Evolutionary conservation across 257 asterid species (phyloP).

Genomic region (Voacanga thouarsii): DNA sequence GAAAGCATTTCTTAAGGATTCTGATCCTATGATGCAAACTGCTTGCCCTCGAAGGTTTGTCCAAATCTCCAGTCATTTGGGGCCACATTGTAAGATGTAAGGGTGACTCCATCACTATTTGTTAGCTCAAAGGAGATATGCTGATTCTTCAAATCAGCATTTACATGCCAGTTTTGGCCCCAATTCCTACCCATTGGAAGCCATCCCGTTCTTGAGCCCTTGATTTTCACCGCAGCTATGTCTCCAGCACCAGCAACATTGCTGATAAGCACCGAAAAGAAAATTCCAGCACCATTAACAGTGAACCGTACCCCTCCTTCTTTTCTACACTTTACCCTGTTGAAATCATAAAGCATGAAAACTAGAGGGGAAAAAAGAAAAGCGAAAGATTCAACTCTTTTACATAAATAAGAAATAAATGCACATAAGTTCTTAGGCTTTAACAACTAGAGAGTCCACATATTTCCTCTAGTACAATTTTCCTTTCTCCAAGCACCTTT

Average conservation of each 20-base stretch:
- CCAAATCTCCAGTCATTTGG: constrained; percentile 55
- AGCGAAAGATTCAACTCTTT: neutral
- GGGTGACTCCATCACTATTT: constrained; percentile 39
- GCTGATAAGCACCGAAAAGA: constrained; percentile 49
- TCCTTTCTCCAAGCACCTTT: neutral
- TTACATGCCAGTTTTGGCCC: constrained; percentile 71
- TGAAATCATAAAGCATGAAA: constrained; percentile 10
- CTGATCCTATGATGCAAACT: constrained; percentile 34
- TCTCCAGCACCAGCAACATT: constrained; percentile 68
- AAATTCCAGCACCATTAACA: constrained; percentile 46
- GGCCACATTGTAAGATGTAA: constrained; percentile 50
- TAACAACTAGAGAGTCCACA: neutral
- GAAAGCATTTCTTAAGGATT: neutral
- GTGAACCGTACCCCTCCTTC: constrained; percentile 61
- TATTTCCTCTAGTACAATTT: no score
- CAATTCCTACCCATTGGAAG: constrained; percentile 65
- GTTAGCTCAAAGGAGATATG: constrained; percentile 65
- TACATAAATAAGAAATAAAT: neutral
- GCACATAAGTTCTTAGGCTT: neutral
- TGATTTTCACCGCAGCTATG: constrained; percentile 41
- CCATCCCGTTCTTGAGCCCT: constrained; percentile 45
- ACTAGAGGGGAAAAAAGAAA: neutral
- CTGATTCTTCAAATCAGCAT: constrained; percentile 49
- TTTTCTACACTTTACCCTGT: constrained; percentile 60
- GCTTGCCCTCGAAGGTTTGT: constrained; percentile 66